Percentiles rank a stretch among this genome's conserved stretches.
phyloP scores from a whole-genome alignment of 371 early-diverging fungal genomes.

The Mucor piriformis region DNA sequence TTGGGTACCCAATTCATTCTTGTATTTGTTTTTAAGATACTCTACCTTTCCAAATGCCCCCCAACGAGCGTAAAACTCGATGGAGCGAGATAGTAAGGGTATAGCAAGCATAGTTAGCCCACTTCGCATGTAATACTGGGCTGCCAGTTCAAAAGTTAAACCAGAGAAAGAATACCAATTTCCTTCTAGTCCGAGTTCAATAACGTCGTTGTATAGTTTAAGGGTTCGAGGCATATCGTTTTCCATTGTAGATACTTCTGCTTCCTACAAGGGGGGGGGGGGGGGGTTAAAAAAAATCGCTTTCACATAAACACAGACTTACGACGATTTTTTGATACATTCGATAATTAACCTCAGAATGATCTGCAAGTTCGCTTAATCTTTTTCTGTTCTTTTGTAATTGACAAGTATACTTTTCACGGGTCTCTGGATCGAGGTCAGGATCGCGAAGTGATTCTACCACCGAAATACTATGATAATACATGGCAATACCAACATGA shows the following conservation, averaged over 20 bases:
- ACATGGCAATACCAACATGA: conserved; percentile 45
- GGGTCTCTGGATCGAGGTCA: conserved; percentile 18
- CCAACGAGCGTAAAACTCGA: conserved; percentile 39
- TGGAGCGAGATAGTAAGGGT: conserved; percentile 31
- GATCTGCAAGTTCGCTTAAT: conserved; percentile 31
- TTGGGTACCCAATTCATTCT: conserved; percentile 20
- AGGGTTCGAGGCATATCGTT: conserved; percentile 12
- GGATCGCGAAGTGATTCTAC: conserved; percentile 36
- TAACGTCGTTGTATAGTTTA: conserved; percentile 32
- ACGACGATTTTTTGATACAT: conserved; percentile 46
- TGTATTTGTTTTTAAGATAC: conserved; percentile 33
- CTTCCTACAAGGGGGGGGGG: too few species aligned
- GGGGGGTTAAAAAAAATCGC: too few species aligned
- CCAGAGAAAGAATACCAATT: conserved; percentile 40
- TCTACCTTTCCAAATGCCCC: conserved; percentile 43
- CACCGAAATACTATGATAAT: conserved; percentile 42
- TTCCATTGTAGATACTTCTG: conserved; percentile 34
- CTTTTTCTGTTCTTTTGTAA: conserved; percentile 24
- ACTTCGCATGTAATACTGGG: conserved; percentile 32
- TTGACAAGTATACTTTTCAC: conserved; percentile 25
- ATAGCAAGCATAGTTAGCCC: conserved; percentile 33
- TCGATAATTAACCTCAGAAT: conserved; percentile 39
- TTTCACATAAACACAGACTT: too few species aligned
- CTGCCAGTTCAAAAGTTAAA: conserved; percentile 31
- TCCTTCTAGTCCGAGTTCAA: conserved; percentile 28